A percentile compares a stretch with the other conserved stretches of the same genome.
These are phyloP conservation scores for Ustilago shanxiensis DNA, from an alignment of 1,284 basidiomycete species.

Conservation along the genomic window DNA sequence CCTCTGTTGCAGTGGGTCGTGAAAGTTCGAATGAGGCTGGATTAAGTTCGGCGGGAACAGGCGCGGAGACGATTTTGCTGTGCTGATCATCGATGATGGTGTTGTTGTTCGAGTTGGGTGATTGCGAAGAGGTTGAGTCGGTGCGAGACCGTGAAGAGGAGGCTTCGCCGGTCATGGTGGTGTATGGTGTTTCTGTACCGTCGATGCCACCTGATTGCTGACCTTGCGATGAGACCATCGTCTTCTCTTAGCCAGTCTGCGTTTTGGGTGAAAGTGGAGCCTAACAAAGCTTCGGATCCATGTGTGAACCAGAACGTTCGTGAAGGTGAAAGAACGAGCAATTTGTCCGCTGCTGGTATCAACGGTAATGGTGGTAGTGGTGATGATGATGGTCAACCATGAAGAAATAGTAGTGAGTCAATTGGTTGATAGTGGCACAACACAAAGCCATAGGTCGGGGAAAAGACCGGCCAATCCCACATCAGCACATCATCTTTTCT, in stretches of 20 bases:
- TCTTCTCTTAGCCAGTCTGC: too few relatives aligned
- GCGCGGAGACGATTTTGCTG: not conserved
- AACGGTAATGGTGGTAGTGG: too few relatives aligned
- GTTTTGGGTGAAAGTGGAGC: too few relatives aligned
- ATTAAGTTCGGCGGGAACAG: not conserved
- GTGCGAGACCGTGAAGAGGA: conserved; percentile 28
- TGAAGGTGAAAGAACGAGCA: too few relatives aligned
- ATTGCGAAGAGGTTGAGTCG: conserved; percentile 27
- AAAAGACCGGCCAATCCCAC: not conserved
- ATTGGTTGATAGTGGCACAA: too few relatives aligned
- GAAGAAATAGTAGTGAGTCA: too few relatives aligned
- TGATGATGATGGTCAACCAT: conserved; percentile 9
- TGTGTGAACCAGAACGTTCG: too few relatives aligned
- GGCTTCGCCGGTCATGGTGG: conserved; percentile 23
- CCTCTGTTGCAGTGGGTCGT: not conserved
- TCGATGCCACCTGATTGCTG: not conserved
- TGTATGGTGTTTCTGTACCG: conserved; percentile 19
- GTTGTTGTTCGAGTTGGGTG: conserved; percentile 18
- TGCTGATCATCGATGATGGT: conserved; percentile 23
- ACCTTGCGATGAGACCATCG: not conserved
- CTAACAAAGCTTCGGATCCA: too few relatives aligned
- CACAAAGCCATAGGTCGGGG: not conserved
- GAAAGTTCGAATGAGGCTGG: conserved; percentile 6
- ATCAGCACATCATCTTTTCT: too few relatives aligned
- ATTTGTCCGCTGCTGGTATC: too few relatives aligned